Base-by-base conservation (phyloP, 352 stramenopile genomes). In the Pythium inflatum region DNA sequence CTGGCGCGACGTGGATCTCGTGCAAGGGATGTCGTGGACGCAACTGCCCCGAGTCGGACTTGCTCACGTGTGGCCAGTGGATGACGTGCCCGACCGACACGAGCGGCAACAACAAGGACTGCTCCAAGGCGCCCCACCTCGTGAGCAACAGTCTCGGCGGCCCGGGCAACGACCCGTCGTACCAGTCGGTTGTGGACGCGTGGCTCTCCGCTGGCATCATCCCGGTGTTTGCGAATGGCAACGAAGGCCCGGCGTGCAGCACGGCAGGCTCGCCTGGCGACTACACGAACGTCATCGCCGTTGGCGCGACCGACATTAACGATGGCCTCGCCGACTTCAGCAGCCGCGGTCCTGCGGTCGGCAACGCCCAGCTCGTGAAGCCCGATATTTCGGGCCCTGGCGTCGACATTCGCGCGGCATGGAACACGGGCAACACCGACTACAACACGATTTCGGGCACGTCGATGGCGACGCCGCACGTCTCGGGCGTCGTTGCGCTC, bases 131-230 rank as follows among this genome's bases (percentile, higher is more conserved):
- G 12, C 74, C 74, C 2, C 57, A 67, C 25, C 8, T 78, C 12
- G 68, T 80, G 14, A 80, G 58, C 66, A 80, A 80, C 62, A 63
- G 30, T n/a, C 76, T 66, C 70, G 74, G 62, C 25, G 66, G 62
- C 22, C 51, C 31, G 20, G 48, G 57, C 18, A 62, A 30, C 3
- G 38, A 40, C 66, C 45, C 49, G 20, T 38, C n/a, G 2, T 78
- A 64, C 41, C n/a, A 73, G 4, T 50, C 7, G 18, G 55, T 50
- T 12, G 55, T 78, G 18, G 51, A 58, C 25, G 70, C 70, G 5
- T 77, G 65, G 74, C 61, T 33, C 8, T 43, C 45, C 12, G 74
- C 74, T 22, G 74, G 66, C 20, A 80, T 80, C 50, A 73, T 77
- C 45, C 73, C 73, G 2, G 28, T 80, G 16, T 72, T 80, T 33